A percentile compares a stretch with the other conserved stretches of the same genome.
These are phyloP conservation scores for Pseudopyrenochaeta lycopersici DNA, from an alignment of 2,329 filamentous ascomycete genomes.

Conservation along the genomic window DNA sequence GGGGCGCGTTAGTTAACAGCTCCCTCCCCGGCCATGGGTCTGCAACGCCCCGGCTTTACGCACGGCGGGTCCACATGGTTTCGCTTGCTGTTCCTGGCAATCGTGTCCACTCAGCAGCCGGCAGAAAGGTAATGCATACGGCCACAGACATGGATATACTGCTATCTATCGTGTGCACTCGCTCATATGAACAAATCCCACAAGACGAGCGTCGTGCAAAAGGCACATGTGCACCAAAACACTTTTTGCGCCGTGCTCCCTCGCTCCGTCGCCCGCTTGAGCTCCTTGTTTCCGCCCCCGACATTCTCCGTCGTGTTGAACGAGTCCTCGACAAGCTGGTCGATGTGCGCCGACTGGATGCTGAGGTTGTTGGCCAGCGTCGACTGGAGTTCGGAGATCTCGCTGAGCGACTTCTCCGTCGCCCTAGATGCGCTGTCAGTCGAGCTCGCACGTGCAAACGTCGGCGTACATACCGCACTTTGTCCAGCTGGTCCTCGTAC, in stretches of 20 bases:
- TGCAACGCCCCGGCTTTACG: constrained; percentile 10
- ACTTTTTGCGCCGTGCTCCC: constrained; percentile 60
- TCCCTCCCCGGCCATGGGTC: too few species aligned
- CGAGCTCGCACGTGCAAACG: background rate
- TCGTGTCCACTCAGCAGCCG: constrained; percentile 19
- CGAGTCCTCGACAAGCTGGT: constrained; percentile 86
- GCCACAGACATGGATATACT: constrained; percentile 2
- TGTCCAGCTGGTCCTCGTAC: constrained; percentile 91
- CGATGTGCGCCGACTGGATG: constrained; percentile 87
- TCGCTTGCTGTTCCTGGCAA: constrained; percentile 27
- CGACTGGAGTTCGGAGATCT: constrained; percentile 92
- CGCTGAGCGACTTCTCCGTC: constrained; percentile 87
- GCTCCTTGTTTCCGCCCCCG: constrained; percentile 86
- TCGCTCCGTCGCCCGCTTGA: constrained; percentile 78
- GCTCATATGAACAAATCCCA: constrained; percentile 60
- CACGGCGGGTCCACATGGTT: constrained; percentile 22
- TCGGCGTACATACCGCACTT: constrained; percentile 77
- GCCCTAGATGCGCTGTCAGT: constrained; percentile 63
- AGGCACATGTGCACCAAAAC: constrained; percentile 57
- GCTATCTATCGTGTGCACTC: background rate
- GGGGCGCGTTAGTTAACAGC: too few species aligned
- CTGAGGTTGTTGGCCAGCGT: constrained; percentile 86
- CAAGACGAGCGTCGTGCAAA: constrained; percentile 57
- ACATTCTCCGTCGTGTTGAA: constrained; percentile 85
- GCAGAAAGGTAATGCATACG: constrained; percentile 11